A percentile compares a stretch with the other conserved stretches of the same genome.
Evolutionary conservation across 495 filamentous ascomycete species (phyloP).

Genomic region (Neurospora sp.): DNA sequence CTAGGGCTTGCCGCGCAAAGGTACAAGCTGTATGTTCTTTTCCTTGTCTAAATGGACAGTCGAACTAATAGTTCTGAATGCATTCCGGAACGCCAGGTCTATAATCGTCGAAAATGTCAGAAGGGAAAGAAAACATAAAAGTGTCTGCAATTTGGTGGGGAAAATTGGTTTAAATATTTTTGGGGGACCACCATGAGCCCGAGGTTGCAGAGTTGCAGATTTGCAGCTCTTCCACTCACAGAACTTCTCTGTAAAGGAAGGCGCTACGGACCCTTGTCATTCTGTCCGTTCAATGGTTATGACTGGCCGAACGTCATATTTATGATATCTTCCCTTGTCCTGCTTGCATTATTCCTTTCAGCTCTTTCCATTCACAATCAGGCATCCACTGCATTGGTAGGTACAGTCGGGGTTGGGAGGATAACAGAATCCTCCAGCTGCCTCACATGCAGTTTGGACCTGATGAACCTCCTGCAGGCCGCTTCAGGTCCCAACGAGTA

Average conservation of each 20-base stretch:
- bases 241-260: background rate
- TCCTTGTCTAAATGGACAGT: background rate
- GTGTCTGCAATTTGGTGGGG: background rate
- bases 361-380: background rate
- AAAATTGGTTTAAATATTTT: background rate
- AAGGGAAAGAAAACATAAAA: background rate
- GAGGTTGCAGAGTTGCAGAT: background rate
- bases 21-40: background rate
- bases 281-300: background rate
- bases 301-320: background rate
- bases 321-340: background rate
- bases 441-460: background rate
- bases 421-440: background rate
- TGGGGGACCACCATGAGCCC: background rate
- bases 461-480: background rate
- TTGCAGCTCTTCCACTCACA: background rate
- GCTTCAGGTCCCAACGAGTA: background rate
- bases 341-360: background rate
- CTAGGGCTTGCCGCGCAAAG: background rate
- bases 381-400: background rate
- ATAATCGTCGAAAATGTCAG: background rate
- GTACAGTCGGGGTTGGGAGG: background rate
- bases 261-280: background rate
- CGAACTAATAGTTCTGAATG: background rate
- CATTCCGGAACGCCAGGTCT: background rate